A percentile compares a stretch with the other conserved stretches of the same genome.
These are phyloP conservation scores for Neurospora discreta DNA, from an alignment of 495 filamentous ascomycete genomes.

Conservation along the genomic window DNA sequence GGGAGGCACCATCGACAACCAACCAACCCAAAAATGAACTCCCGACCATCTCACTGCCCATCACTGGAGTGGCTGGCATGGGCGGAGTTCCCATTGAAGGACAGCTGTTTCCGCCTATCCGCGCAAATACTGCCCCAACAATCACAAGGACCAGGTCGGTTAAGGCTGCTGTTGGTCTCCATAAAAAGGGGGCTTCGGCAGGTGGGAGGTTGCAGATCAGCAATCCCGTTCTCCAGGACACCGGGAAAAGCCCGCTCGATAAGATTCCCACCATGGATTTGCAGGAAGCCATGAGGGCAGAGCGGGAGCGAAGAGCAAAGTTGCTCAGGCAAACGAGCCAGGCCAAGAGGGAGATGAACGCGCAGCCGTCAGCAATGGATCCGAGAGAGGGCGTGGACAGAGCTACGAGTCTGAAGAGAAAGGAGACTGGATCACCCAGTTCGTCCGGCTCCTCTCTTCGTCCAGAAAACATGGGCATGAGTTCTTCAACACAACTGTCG, in stretches of 20 bases:
- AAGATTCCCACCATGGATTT: constrained; percentile 38
- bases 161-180: constrained; percentile 10
- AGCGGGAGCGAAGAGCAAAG: constrained; percentile 30
- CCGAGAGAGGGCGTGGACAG: constrained; percentile 23
- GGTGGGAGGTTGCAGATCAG: constrained; percentile 34
- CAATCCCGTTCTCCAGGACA: constrained; percentile 34
- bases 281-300: constrained; percentile 33
- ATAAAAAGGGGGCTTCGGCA: constrained; percentile 20
- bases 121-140: neutral
- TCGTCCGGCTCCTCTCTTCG: constrained; percentile 8
- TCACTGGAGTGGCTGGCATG: constrained; percentile 8
- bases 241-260: constrained; percentile 28
- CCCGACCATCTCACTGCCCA: constrained; percentile 15
- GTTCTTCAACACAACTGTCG: constrained; percentile 32
- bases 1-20: constrained; percentile 16
- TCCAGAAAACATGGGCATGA: constrained; percentile 7
- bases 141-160: neutral
- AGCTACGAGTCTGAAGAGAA: constrained; percentile 30
- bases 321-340: neutral
- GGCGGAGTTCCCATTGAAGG: constrained; percentile 11
- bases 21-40: constrained; percentile 9
- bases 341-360: constrained; percentile 22
- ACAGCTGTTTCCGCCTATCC: constrained; percentile 11
- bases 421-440: constrained; percentile 24
- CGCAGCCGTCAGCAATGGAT: constrained; percentile 17